Base-by-base conservation (phyloP, 139 green algal species). In the Chlorella sp. region DNA sequence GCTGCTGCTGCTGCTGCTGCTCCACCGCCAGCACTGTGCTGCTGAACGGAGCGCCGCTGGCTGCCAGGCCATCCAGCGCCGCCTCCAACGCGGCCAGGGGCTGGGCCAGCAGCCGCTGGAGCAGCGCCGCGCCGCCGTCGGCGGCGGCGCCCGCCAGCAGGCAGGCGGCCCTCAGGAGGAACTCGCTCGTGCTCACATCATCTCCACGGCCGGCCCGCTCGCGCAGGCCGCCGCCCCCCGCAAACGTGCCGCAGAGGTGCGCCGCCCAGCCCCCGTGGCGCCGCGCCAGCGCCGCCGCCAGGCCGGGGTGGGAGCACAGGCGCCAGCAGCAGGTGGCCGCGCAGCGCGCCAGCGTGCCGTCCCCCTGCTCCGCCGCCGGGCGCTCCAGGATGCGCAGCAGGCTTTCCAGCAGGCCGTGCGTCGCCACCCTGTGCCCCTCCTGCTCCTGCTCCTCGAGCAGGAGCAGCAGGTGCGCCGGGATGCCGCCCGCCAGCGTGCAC, bases 331-430 rank as follows among this genome's bases (percentile, higher is more conserved):
- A 82, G 11, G 87, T 92, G 48, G 87, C 87, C 7, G 77, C 86
- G 43, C 91, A 91, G 48, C 87, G 78, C 9, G 77, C 74, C 33
- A 92, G 83, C 82, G 87, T 91, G 25, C 77, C 77, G 31, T 90
- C 81, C 0, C 42, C 27, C 0, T 66, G 76, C 17, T 67, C n/a
- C 43, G 82, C 77, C 27, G 79, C 12, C 38, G 72, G 11, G 51
- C 43, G 25, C 4, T 69, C 25, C 63, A 92, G 82, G 27, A 83
- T 77, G 35, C 25, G 3, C 8, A 74, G 38, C 45, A 88, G 50
- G 40, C 29, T 50, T 33, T 25, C 8, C 46, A 65, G 48, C 4
- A 48, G 36, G 6, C 7, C 3, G 8, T 67, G 76, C 27, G 69
- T 1, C 36, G 48, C 35, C 27, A 40, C 19, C 33, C 19, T 27